Percentiles rank a stretch among this genome's conserved stretches.
These are phyloP conservation scores for Yamadazyma scolyti DNA, from an alignment of 805 yeast genomes.

Conservation along the genomic window DNA sequence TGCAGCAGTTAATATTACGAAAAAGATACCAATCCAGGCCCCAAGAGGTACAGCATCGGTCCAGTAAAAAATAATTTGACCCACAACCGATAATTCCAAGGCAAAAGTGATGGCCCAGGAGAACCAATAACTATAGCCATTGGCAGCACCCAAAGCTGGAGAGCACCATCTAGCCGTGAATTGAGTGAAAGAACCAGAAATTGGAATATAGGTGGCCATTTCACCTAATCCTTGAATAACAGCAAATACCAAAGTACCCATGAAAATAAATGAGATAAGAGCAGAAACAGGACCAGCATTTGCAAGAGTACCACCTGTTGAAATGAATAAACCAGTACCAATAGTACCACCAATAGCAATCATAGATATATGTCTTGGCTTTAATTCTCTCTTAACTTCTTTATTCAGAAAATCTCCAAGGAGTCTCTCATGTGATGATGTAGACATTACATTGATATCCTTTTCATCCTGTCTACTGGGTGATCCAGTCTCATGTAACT, in stretches of 20 bases:
- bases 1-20: conserved; percentile 47
- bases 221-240: conserved; percentile 75
- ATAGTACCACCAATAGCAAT: conserved; percentile 78
- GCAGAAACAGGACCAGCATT: conserved; percentile 69
- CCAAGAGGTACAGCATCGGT: conserved; percentile 65
- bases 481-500: conserved; percentile 2
- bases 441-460: conserved; percentile 8
- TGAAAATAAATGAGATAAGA: conserved; percentile 59
- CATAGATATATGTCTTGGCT: conserved; percentile 69
- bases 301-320: conserved; percentile 52
- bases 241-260: conserved; percentile 61
- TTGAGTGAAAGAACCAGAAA: conserved; percentile 64
- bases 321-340: conserved; percentile 74
- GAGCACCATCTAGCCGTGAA: conserved; percentile 66
- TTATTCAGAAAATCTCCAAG: conserved; percentile 3
- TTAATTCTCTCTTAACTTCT: conserved; percentile 56
- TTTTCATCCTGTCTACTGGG: conserved; percentile 5
- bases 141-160: conserved; percentile 70
- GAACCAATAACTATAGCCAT: conserved; percentile 73
- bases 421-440: conserved; percentile 7
- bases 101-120: conserved; percentile 78
- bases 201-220: conserved; percentile 76
- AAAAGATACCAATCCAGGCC: conserved; percentile 70
- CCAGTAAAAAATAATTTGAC: conserved; percentile 64
- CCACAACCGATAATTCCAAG: conserved; percentile 67